Conservation (phyloP, 2,329 filamentous ascomycete genomes). For the Clarireedia monteithiana region DNA sequence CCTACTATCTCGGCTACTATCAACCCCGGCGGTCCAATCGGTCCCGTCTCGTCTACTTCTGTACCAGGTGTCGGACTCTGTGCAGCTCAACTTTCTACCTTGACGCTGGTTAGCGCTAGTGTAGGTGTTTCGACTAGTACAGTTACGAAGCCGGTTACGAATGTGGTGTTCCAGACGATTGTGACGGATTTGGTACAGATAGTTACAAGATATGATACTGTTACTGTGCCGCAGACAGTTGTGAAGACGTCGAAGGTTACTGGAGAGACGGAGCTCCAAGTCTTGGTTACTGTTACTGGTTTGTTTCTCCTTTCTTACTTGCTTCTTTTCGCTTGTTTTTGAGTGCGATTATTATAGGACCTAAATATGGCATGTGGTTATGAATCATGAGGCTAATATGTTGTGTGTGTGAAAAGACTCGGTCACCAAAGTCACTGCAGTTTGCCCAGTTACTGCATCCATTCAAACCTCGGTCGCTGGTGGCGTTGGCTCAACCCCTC, state of each 20-base stretch:
- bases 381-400: neutral
- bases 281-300: neutral
- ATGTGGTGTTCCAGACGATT: neutral
- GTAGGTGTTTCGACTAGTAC: neutral
- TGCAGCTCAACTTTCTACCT: neutral
- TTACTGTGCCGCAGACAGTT: neutral
- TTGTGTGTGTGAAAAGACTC: neutral
- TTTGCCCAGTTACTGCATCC: neutral
- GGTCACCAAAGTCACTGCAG: neutral
- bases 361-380: too few species aligned
- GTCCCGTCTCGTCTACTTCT: neutral
- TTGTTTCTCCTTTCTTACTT: neutral
- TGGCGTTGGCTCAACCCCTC: neutral
- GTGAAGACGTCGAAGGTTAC: neutral
- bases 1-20: neutral
- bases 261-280: neutral
- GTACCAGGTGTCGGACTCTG: neutral
- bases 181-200: neutral
- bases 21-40: neutral
- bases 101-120: too few species aligned
- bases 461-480: neutral
- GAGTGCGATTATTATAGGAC: neutral
- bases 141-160: neutral
- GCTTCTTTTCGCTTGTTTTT: neutral
- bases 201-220: neutral